phyloP scores from a whole-genome alignment of 306 rosid genomes.

The Lotus japonicus region DNA sequence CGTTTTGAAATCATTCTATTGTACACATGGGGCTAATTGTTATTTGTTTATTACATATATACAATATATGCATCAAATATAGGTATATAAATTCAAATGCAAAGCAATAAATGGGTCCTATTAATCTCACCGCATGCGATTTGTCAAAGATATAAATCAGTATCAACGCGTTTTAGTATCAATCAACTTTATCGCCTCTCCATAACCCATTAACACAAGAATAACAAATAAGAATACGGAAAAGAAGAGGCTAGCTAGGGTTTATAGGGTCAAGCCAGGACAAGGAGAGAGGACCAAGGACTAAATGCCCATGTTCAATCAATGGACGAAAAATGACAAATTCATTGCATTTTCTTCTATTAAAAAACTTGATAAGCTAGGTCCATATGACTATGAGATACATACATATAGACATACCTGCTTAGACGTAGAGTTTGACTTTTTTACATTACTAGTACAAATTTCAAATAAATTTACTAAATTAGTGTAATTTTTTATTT shows the following conservation, averaged over 20 bases:
- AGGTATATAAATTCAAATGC: constrained; percentile 19
- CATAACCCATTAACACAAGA: constrained; percentile 13
- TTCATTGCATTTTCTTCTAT: constrained; percentile 27
- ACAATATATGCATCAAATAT: neutral
- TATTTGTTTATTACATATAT: neutral
- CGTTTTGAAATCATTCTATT: constrained; percentile 18
- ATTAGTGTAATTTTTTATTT: too few relatives aligned
- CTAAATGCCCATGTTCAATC: constrained; percentile 38
- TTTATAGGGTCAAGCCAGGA: constrained; percentile 28
- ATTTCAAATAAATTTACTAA: too few relatives aligned
- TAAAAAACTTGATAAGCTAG: neutral
- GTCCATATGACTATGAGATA: neutral
- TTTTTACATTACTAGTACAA: too few relatives aligned
- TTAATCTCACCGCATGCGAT: constrained; percentile 37
- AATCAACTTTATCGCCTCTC: constrained; percentile 16
- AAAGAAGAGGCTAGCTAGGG: constrained; percentile 21
- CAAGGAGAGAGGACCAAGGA: constrained; percentile 15
- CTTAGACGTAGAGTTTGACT: too few relatives aligned
- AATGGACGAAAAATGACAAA: constrained; percentile 50
- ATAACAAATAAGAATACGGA: constrained; percentile 6
- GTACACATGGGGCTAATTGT: constrained; percentile 5
- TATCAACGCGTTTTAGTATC: constrained; percentile 44
- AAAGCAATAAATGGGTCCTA: constrained; percentile 29
- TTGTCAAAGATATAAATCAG: constrained; percentile 51
- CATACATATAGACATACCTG: too few relatives aligned